Evolutionary conservation across 164 flowering plant species (phyloP).

Genomic region (Magnolia kwangsiensis): DNA sequence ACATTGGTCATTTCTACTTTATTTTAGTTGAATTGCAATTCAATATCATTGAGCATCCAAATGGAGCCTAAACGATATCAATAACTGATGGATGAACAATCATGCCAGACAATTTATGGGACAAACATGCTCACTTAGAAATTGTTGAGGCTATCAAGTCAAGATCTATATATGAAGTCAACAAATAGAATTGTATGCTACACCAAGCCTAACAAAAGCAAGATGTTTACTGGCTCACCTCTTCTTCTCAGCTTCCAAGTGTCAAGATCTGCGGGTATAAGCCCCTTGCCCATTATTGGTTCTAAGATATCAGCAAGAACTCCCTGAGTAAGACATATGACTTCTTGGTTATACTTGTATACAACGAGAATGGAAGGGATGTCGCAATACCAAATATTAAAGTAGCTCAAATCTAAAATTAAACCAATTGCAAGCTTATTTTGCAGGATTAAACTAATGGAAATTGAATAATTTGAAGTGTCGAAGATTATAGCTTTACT

Average conservation of each 20-base stretch:
- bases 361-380: not conserved
- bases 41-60: too few species aligned
- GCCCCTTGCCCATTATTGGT: slow-evolving; percentile 99
- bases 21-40: too few species aligned
- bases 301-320: slow-evolving; percentile 97
- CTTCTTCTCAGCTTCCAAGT: slow-evolving; percentile 96
- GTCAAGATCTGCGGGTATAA: slow-evolving; percentile 93
- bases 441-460: not conserved
- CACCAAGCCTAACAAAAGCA: not conserved
- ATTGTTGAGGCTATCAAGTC: too few species aligned
- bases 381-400: not conserved
- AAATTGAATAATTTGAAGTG: not conserved
- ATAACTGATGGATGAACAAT: too few species aligned
- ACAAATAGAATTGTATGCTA: not conserved
- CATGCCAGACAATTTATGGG: too few species aligned
- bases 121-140: too few species aligned
- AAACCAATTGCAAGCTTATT: not conserved
- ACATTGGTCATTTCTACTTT: too few species aligned
- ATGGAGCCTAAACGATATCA: too few species aligned
- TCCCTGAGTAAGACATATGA: slow-evolving; percentile 46
- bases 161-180: not conserved
- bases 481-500: not conserved
- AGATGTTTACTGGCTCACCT: slow-evolving; percentile 39
- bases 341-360: not conserved
- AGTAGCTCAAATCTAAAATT: not conserved